Evolutionary conservation across 1,284 basidiomycete species (phyloP).

Genomic region (Ganoderma boninense): DNA sequence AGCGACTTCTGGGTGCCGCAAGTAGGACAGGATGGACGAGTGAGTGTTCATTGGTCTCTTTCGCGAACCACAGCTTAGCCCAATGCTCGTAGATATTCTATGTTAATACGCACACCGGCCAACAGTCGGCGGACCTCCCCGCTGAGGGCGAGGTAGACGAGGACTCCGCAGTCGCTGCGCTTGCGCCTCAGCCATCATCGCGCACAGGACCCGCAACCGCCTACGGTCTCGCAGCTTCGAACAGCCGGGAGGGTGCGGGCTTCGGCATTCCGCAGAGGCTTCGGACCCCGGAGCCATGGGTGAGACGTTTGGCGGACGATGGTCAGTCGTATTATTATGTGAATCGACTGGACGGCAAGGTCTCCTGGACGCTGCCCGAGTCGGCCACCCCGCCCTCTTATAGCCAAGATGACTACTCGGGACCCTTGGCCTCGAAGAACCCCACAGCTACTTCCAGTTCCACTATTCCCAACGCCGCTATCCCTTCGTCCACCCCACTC

Average conservation of each 20-base stretch:
- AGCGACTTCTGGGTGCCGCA: conserved; percentile 27
- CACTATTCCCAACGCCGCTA: conserved; percentile 12
- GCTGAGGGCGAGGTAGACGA: conserved; percentile 67
- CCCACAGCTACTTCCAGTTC: conserved; percentile 1
- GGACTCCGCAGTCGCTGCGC: conserved; percentile 65
- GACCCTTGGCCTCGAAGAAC: conserved; percentile 9
- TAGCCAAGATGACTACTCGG: conserved; percentile 23
- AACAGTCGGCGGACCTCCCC: conserved; percentile 89
- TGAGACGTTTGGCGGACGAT: conserved; percentile 83
- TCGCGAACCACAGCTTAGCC: background rate
- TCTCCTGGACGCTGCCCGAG: conserved; percentile 71
- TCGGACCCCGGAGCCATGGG: conserved; percentile 81
- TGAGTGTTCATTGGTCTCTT: conserved; percentile 43
- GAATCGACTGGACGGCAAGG: conserved; percentile 75
- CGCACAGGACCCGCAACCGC: conserved; percentile 62
- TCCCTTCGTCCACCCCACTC: conserved; percentile 19
- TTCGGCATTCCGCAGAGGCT: conserved; percentile 68
- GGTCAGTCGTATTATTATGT: conserved; percentile 84
- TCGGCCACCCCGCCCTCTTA: conserved; percentile 28
- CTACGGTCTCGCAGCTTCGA: conserved; percentile 49
- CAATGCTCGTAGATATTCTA: conserved; percentile 81
- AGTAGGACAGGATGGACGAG: conserved; percentile 65
- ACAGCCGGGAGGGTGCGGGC: conserved; percentile 49
- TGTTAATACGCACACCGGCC: conserved; percentile 90
- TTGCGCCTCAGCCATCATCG: conserved; percentile 63